phyloP scores from a whole-genome alignment of 164 flowering plant genomes.

The Macadamia tetraphylla region DNA sequence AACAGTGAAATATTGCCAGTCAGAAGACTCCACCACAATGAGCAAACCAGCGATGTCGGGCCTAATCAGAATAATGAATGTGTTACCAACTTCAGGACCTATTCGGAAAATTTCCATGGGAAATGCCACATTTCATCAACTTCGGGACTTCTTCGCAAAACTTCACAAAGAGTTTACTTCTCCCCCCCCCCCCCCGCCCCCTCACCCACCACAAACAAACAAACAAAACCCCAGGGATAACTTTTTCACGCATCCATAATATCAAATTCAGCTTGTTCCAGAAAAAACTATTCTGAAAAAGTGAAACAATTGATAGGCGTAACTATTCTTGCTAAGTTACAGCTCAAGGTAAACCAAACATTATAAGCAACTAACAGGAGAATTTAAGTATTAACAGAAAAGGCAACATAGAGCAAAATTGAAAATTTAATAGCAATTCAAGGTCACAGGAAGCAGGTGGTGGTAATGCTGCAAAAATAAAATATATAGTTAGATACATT shows the following conservation, averaged over 20 bases:
- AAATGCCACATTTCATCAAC: too few relatives aligned
- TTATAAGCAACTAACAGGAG: neutral
- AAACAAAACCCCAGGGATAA: too few relatives aligned
- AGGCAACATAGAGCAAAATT: neutral
- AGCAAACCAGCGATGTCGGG: too few relatives aligned
- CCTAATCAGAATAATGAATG: too few relatives aligned
- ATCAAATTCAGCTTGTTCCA: neutral
- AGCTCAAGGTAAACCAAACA: neutral
- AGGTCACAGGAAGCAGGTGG: neutral
- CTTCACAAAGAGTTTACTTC: neutral
- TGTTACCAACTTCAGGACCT: too few relatives aligned
- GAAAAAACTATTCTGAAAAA: neutral
- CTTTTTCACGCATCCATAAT: too few relatives aligned
- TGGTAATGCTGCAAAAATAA: neutral
- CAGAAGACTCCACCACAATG: too few relatives aligned
- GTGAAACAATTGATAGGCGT: neutral
- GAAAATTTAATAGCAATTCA: neutral
- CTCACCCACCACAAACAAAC: too few relatives aligned
- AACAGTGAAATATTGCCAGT: too few relatives aligned
- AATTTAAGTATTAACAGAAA: neutral
- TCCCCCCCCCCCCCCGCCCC: too few relatives aligned
- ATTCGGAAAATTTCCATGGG: too few relatives aligned
- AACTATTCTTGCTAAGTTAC: neutral
- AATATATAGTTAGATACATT: neutral
- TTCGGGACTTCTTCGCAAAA: neutral